phyloP scores from a whole-genome alignment of 106 monocot genomes.

The Phalaenopsis aphrodite region DNA sequence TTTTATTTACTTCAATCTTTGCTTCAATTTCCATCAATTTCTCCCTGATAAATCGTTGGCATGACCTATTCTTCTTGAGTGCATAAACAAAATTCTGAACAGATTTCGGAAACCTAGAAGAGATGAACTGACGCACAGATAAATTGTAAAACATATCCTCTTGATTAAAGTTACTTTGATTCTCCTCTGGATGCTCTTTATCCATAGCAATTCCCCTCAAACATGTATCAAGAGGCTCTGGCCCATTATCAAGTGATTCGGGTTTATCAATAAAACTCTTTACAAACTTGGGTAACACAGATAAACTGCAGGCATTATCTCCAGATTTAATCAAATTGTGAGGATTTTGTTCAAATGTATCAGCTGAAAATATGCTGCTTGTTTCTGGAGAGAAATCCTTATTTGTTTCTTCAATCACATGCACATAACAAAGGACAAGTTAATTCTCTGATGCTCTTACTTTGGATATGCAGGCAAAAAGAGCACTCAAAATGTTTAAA shows the following conservation, averaged over 20 bases:
- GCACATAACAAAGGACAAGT: conserved; percentile 14
- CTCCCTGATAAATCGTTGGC: conserved; percentile 72
- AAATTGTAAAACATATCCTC: conserved; percentile 12
- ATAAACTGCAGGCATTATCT: not conserved
- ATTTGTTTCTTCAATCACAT: conserved; percentile 8
- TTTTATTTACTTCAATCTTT: conserved; percentile 76
- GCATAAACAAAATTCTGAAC: conserved; percentile 66
- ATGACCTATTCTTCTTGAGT: conserved; percentile 78
- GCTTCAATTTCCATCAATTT: conserved; percentile 85
- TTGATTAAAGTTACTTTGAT: not conserved
- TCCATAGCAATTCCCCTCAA: not conserved
- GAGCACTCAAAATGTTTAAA: not conserved
- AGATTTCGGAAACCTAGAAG: conserved; percentile 49
- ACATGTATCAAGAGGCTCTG: conserved; percentile 12
- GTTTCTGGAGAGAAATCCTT: conserved; percentile 10
- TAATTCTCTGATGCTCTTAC: not conserved
- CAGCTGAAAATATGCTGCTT: conserved; percentile 8
- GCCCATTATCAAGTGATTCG: not conserved
- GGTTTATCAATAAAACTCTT: conserved; percentile 57
- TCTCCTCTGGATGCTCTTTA: not conserved
- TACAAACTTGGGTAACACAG: conserved; percentile 20
- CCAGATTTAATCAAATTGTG: not conserved
- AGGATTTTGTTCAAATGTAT: conserved; percentile 4
- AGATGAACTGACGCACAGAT: not conserved
- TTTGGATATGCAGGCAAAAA: not conserved